Evolutionary conservation across 371 early-diverging fungal species (phyloP).

Genomic region (Mucor indicus): DNA sequence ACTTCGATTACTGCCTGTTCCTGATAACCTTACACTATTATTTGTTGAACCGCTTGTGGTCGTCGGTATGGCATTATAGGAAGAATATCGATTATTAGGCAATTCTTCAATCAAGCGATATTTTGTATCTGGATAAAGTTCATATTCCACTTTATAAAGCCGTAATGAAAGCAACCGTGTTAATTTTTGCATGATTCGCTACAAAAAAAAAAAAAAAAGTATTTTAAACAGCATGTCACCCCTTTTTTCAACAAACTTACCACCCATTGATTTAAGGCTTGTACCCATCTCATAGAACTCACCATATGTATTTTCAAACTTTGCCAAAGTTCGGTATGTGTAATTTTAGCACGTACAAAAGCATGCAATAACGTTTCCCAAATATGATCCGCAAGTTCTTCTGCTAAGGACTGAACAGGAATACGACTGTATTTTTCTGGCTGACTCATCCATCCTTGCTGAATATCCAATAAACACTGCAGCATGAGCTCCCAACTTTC

Average conservation of each 20-base stretch:
- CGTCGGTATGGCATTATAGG: not conserved
- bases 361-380: conserved; percentile 62
- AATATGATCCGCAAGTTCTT: conserved; percentile 54
- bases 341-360: conserved; percentile 52
- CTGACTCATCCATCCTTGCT: conserved; percentile 50
- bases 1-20: conserved; percentile 14
- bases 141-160: conserved; percentile 54
- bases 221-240: not conserved
- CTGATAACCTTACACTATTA: not conserved
- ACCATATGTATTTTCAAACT: conserved; percentile 44
- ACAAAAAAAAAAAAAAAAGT: not conserved
- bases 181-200: conserved; percentile 58
- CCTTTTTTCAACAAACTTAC: conserved; percentile 44
- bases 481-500: conserved; percentile 60
- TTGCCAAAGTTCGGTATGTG: conserved; percentile 48
- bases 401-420: conserved; percentile 42
- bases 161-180: conserved; percentile 49
- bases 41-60: not conserved
- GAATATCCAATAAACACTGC: conserved; percentile 53
- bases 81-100: conserved; percentile 10
- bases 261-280: conserved; percentile 58
- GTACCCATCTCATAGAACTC: conserved; percentile 46
- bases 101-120: conserved; percentile 11
- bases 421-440: conserved; percentile 48
- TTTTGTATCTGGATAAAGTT: conserved; percentile 16